phyloP scores from a whole-genome alignment of 352 stramenopile genomes.

The Phytophthora ohioensis region DNA sequence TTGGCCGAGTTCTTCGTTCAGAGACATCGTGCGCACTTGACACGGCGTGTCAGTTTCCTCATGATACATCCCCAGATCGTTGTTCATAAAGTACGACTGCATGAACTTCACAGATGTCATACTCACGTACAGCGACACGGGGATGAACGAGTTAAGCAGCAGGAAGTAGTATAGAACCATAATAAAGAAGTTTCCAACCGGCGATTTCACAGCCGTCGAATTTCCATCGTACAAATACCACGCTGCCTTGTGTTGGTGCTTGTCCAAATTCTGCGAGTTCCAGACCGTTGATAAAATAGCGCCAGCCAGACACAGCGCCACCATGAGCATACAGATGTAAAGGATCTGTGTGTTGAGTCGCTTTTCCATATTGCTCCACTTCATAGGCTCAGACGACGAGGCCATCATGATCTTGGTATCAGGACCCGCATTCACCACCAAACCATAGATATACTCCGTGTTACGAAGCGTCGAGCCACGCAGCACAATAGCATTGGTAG shows the following conservation, averaged over 20 bases:
- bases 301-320: conserved; percentile 76
- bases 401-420: conserved; percentile 94
- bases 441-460: conserved; percentile 92
- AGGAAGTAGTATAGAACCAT: conserved; percentile 95
- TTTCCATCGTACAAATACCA: conserved; percentile 80
- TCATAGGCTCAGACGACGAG: conserved; percentile 77
- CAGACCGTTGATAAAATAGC: conserved; percentile 71
- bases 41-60: conserved; percentile 93
- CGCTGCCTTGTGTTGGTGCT: conserved; percentile 39
- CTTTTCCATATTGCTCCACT: conserved; percentile 91
- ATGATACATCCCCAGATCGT: conserved; percentile 94
- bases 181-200: conserved; percentile 87
- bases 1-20: conserved; percentile 95
- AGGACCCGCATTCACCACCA: conserved; percentile 93
- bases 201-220: conserved; percentile 58
- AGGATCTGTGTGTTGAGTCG: conserved; percentile 84
- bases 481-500: conserved; percentile 84
- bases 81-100: conserved; percentile 93
- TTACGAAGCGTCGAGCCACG: conserved; percentile 91
- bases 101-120: conserved; percentile 95
- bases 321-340: conserved; percentile 87
- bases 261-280: conserved; percentile 71
- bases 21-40: conserved; percentile 92
- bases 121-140: conserved; percentile 95
- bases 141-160: conserved; percentile 95